These are phyloP conservation scores for Escallonia rubra DNA, from an alignment of 129 eudicot species.

Conservation along the genomic window DNA sequence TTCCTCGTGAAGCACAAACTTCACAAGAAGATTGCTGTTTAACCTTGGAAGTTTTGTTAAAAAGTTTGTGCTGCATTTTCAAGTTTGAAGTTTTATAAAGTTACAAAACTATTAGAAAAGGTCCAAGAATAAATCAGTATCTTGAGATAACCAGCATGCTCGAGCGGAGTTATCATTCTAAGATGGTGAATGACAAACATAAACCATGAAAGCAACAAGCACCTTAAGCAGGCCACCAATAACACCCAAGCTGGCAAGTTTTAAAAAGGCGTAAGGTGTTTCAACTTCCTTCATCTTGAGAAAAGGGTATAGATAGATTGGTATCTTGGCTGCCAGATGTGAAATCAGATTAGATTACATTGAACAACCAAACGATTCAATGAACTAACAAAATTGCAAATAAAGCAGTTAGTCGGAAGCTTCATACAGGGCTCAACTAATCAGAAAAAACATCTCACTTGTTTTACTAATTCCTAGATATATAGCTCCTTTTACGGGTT, in stretches of 20 bases:
- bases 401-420: neutral
- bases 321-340: slow-evolving; percentile 31
- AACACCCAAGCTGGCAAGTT: slow-evolving; percentile 39
- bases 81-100: neutral
- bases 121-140: neutral
- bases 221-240: slow-evolving; percentile 43
- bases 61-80: neutral
- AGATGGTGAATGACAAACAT: neutral
- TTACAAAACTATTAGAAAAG: neutral
- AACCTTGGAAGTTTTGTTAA: neutral
- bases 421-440: too few relatives aligned
- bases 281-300: slow-evolving; percentile 17
- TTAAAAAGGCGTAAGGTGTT: slow-evolving; percentile 33
- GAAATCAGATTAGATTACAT: neutral
- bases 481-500: too few relatives aligned
- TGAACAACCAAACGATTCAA: neutral
- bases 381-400: neutral
- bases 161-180: neutral
- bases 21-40: neutral
- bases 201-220: slow-evolving; percentile 2
- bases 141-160: too few relatives aligned
- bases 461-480: too few relatives aligned
- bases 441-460: neutral
- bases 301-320: slow-evolving; percentile 41
- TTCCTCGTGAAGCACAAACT: neutral